Evolutionary conservation across 164 flowering plant species (phyloP).

Genomic region (Tinospora cordifolia): DNA sequence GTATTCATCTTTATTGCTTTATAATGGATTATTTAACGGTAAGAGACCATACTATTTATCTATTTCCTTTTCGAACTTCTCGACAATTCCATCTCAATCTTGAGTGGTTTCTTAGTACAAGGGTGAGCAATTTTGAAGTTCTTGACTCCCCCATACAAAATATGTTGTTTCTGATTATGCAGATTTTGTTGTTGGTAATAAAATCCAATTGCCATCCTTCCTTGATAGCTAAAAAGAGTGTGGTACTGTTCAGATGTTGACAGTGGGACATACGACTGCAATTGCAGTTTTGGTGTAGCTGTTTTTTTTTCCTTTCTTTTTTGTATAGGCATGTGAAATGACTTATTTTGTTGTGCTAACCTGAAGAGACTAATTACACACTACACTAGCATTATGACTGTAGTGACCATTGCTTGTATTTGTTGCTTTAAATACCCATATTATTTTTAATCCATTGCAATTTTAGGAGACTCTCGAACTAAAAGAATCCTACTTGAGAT

Average conservation of each 20-base stretch:
- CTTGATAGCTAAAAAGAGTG: conserved; percentile 79
- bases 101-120: conserved; percentile 40
- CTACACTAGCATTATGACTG: too few species aligned
- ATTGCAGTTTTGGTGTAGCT: conserved; percentile 80
- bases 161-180: conserved; percentile 45
- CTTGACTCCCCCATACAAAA: conserved; percentile 29
- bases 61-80: conserved; percentile 1
- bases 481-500: too few species aligned
- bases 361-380: too few species aligned
- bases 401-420: too few species aligned
- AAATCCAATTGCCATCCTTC: conserved; percentile 81
- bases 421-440: too few species aligned
- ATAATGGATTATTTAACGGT: conserved; percentile 88
- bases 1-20: conserved; percentile 67
- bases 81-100: conserved; percentile 29
- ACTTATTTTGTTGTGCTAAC: background rate
- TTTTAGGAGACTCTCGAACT: too few species aligned
- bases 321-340: background rate
- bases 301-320: too few species aligned
- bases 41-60: conserved; percentile 17
- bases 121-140: conserved; percentile 26
- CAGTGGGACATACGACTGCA: conserved; percentile 87
- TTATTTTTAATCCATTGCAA: too few species aligned
- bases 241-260: conserved; percentile 89
- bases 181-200: conserved; percentile 84